These are phyloP conservation scores for Pseudogymnoascus sp. DNA, from an alignment of 2,329 filamentous ascomycete species.

Conservation along the genomic window DNA sequence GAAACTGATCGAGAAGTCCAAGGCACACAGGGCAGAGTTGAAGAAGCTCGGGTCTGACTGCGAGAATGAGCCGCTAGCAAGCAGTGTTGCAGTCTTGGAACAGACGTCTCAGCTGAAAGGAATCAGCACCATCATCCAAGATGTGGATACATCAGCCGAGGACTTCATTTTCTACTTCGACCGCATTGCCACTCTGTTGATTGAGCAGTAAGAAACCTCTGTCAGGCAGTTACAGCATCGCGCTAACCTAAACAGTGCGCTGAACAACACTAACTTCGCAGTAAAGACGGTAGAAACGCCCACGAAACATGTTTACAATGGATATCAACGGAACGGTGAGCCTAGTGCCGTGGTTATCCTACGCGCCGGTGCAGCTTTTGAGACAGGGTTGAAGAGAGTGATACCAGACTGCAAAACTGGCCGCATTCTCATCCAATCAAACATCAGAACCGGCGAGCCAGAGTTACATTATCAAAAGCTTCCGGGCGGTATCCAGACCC, in stretches of 20 bases:
- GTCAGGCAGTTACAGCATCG: not conserved
- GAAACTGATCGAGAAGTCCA: conserved; percentile 78
- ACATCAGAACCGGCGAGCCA: conserved; percentile 75
- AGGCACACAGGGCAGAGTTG: conserved; percentile 70
- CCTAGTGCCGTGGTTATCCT: conserved; percentile 82
- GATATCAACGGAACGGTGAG: conserved; percentile 61
- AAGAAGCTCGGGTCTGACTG: conserved; percentile 64
- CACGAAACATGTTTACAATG: conserved; percentile 58
- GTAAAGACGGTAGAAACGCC: conserved; percentile 61
- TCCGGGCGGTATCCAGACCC: conserved; percentile 60
- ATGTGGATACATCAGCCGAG: conserved; percentile 68
- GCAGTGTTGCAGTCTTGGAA: conserved; percentile 64
- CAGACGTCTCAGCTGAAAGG: conserved; percentile 73
- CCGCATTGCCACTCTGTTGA: conserved; percentile 70
- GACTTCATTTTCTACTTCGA: conserved; percentile 99
- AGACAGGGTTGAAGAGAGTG: conserved; percentile 78
- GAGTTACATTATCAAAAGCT: conserved; percentile 86
- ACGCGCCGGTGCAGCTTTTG: conserved; percentile 79
- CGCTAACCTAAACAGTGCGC: conserved; percentile 44
- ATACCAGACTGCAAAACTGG: conserved; percentile 90
- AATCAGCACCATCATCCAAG: conserved; percentile 85
- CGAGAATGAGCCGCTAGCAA: conserved; percentile 62
- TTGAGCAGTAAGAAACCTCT: conserved; percentile 55
- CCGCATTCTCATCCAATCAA: conserved; percentile 83
- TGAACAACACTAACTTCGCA: conserved; percentile 68